A percentile compares a stretch with the other conserved stretches of the same genome.
These are phyloP conservation scores for Cryptococcus deneoformans DNA, from an alignment of 1,284 basidiomycete genomes.

Conservation along the genomic window DNA sequence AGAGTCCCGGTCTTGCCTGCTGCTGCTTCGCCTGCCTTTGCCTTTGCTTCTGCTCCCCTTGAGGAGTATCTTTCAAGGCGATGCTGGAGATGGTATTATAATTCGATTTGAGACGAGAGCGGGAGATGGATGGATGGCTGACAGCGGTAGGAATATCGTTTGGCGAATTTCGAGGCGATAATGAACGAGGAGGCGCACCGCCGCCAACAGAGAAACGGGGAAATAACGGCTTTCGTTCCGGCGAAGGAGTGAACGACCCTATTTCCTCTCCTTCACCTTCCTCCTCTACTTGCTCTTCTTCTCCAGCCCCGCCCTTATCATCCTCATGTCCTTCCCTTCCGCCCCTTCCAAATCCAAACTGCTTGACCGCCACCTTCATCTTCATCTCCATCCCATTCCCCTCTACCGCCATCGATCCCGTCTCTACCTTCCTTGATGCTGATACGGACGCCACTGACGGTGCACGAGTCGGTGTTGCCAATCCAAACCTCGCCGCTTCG, in stretches of 20 bases:
- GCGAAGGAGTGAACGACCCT: constrained; percentile 5
- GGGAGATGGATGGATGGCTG: too few species aligned
- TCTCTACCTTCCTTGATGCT: neutral
- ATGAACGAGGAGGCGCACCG: neutral
- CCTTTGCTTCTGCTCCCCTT: too few species aligned
- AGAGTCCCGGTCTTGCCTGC: too few species aligned
- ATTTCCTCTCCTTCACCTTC: neutral
- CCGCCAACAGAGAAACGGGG: neutral
- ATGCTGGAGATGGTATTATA: neutral
- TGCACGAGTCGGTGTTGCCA: neutral
- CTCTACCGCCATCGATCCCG: neutral
- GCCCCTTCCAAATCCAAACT: neutral
- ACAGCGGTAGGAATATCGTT: too few species aligned
- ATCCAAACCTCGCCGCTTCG: neutral
- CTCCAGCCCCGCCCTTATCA: neutral
- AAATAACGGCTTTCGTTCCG: neutral
- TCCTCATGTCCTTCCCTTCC: neutral
- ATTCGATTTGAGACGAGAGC: too few species aligned
- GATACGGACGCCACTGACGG: neutral
- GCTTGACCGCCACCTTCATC: neutral
- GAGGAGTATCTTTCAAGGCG: too few species aligned
- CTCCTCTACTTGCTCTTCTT: neutral
- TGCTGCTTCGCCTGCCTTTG: too few species aligned
- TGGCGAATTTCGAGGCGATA: too few species aligned
- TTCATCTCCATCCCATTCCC: neutral